Conservation (phyloP, 148 eudicot species). For the Chenopodium quinoa region DNA sequence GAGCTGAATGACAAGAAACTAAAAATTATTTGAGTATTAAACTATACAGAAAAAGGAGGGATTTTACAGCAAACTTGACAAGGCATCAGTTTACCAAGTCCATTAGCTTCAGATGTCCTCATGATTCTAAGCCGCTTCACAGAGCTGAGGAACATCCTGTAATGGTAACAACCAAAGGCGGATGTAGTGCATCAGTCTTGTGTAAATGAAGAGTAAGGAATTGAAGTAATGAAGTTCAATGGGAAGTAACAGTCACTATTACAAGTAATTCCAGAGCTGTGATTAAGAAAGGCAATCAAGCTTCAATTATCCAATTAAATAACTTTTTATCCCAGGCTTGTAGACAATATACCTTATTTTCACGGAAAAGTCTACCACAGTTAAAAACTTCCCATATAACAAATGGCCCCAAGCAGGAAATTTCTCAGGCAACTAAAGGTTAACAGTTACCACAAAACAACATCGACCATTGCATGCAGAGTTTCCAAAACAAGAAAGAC, state of each 20-base stretch:
- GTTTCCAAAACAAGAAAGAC: background rate
- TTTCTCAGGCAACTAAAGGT: background rate
- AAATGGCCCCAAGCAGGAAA: background rate
- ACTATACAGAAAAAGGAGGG: background rate
- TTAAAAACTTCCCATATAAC: too few relatives aligned
- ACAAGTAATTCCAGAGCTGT: background rate
- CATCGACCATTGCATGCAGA: background rate
- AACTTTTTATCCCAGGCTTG: background rate
- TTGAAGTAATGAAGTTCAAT: background rate
- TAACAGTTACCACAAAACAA: background rate
- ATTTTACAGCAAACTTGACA: background rate
- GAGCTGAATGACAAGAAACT: constrained; percentile 37
- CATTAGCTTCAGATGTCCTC: constrained; percentile 89
- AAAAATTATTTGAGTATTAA: background rate
- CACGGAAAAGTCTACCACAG: background rate
- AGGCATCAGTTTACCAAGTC: constrained; percentile 51
- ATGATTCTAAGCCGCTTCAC: constrained; percentile 85
- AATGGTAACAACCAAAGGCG: background rate
- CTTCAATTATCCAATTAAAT: background rate
- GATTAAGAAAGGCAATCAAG: background rate
- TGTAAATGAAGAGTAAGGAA: background rate
- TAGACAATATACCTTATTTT: background rate
- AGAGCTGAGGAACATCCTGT: constrained; percentile 78
- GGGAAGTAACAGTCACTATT: background rate
- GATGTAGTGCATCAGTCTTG: background rate